phyloP scores from a whole-genome alignment of 1,139 yeast genomes.

The Saccharomycopsis crataegensis region DNA sequence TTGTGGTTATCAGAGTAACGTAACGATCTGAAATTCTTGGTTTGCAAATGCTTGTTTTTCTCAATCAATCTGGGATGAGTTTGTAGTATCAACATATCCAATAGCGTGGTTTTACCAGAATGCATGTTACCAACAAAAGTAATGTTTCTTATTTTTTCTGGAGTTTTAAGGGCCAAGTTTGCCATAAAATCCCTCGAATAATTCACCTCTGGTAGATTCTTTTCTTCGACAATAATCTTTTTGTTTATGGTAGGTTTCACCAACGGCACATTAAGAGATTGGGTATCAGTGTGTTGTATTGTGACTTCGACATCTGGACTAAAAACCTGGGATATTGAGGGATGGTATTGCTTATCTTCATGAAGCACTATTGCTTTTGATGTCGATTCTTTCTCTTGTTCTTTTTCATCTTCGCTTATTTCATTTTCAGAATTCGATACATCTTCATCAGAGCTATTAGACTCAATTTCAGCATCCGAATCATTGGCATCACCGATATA shows the following conservation, averaged over 20 bases:
- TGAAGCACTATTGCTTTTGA: constrained; percentile 31
- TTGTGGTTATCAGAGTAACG: constrained; percentile 66
- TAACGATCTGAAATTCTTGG: constrained; percentile 35
- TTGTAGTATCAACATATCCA: constrained; percentile 61
- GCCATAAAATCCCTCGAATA: constrained; percentile 62
- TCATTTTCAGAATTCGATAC: constrained; percentile 14
- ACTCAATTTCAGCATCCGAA: constrained; percentile 36
- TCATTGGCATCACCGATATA: constrained; percentile 47
- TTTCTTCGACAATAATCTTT: constrained; percentile 43
- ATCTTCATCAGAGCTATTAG: constrained; percentile 24
- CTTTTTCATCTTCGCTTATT: constrained; percentile 18
- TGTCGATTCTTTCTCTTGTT: constrained; percentile 20
- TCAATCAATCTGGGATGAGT: constrained; percentile 46
- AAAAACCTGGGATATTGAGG: constrained; percentile 37
- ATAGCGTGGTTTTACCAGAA: constrained; percentile 79
- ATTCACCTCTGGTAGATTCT: constrained; percentile 46
- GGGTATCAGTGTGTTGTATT: constrained; percentile 49
- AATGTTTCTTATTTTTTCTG: constrained; percentile 69
- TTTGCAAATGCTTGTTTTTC: constrained; percentile 20
- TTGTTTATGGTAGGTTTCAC: constrained; percentile 46
- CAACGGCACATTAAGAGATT: constrained; percentile 53
- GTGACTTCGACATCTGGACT: constrained; percentile 61
- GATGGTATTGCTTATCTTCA: constrained; percentile 40
- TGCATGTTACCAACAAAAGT: constrained; percentile 76
- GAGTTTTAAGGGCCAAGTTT: constrained; percentile 38